A percentile compares a stretch with the other conserved stretches of the same genome.
Evolutionary conservation across 345 rosid genomes (phyloP).

Genomic region (Lepidium africanum): DNA sequence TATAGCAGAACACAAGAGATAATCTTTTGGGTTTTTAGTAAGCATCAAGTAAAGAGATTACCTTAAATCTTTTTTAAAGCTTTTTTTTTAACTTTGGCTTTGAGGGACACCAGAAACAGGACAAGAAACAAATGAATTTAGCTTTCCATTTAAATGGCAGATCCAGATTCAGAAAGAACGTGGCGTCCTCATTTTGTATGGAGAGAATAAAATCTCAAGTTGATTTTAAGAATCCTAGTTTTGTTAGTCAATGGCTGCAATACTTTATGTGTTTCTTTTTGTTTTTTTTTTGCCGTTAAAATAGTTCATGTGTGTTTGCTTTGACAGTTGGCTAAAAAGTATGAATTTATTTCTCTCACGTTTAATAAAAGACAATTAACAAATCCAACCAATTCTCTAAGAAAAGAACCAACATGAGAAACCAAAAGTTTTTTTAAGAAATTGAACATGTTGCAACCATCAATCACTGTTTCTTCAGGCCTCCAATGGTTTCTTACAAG

Average conservation of each 20-base stretch:
- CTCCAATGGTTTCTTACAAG: neutral
- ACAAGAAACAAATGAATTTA: neutral
- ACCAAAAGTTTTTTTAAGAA: neutral
- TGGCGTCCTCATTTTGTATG: neutral
- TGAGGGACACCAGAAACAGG: neutral
- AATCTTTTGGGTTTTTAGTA: neutral
- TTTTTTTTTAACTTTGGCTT: neutral
- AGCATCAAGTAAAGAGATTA: neutral
- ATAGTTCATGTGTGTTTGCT: neutral
- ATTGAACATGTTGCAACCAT: neutral
- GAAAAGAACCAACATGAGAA: neutral
- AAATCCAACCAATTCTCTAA: neutral
- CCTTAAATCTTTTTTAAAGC: conserved; percentile 4
- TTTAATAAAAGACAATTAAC: neutral
- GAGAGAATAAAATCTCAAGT: neutral
- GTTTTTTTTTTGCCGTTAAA: too few species aligned
- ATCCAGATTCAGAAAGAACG: conserved; percentile 6
- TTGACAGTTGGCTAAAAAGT: neutral
- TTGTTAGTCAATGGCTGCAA: neutral
- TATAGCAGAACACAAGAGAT: neutral
- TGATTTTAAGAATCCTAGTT: neutral
- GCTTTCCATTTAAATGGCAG: conserved; percentile 5
- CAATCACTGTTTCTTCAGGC: neutral
- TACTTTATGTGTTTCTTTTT: neutral
- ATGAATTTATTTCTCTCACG: neutral